Percentiles rank a stretch among this genome's conserved stretches.
Evolutionary conservation across 805 yeast genomes (phyloP).

Genomic region (Saccharomycopsis sp.): DNA sequence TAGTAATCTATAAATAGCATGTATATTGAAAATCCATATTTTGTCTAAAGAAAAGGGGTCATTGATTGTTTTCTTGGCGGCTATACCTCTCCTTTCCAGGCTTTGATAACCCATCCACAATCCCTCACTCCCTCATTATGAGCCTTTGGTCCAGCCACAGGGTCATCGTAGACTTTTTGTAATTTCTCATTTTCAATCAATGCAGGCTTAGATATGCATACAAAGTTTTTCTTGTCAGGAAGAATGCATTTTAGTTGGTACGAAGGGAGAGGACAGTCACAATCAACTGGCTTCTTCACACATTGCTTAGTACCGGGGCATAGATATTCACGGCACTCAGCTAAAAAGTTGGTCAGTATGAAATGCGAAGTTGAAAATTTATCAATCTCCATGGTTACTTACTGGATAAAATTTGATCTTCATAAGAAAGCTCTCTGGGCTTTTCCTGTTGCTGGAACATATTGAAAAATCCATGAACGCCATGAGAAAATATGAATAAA

Average conservation of each 20-base stretch:
- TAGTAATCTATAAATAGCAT: neutral
- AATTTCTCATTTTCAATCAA: constrained; percentile 32
- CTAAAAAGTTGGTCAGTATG: constrained; percentile 19
- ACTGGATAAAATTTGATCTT: constrained; percentile 31
- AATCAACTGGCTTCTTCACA: constrained; percentile 58
- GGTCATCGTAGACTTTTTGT: constrained; percentile 34
- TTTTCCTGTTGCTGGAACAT: constrained; percentile 36
- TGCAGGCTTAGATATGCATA: constrained; percentile 83
- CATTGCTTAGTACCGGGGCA: constrained; percentile 83
- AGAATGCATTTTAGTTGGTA: constrained; percentile 76
- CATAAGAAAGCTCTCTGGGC: constrained; percentile 28
- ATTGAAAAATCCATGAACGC: constrained; percentile 31
- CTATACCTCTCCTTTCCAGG: constrained; percentile 51
- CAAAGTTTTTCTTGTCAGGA: constrained; percentile 56
- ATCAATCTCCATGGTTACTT: constrained; percentile 5
- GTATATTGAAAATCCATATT: no score
- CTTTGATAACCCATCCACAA: constrained; percentile 79
- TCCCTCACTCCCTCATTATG: constrained; percentile 51
- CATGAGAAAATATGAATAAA: neutral
- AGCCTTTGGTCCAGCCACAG: constrained; percentile 41
- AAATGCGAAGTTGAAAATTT: neutral
- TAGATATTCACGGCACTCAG: constrained; percentile 56
- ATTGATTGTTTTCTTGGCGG: no score
- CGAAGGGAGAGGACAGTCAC: constrained; percentile 88
- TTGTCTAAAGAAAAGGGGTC: no score